Evolutionary conservation across 805 yeast genomes (phyloP), one percentile per base, ranked within the genome.

Genomic region (Tetrapisispora namnaoensis): DNA sequence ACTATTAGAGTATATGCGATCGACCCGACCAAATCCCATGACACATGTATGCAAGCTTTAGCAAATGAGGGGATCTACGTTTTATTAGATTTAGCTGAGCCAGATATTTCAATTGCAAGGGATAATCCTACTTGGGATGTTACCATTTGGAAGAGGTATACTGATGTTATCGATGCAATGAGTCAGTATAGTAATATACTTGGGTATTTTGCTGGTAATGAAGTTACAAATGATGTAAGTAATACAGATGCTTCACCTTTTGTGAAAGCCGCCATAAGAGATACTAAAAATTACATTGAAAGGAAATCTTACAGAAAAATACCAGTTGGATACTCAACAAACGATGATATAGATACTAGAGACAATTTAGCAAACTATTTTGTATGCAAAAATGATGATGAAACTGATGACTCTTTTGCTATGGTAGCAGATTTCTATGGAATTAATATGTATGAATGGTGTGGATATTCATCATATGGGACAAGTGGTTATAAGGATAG

Each of bases 161-260:
- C 84, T 44, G 69, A 75, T 27, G 96, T 91, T 35, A 80, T 93
- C 49, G 97, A 93, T 67, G 70, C 76, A 56, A 78, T 93, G 72
- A 78, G 80, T 51, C 73, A 77, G 58, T 91, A 90, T 70, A 69
- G 82, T 44, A 91, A 91, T 69, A 78, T 87, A 18, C 74, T 91
- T 54, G 99, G 98, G 2, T 90, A 87, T 76, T 90, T 91, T 69
- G 98, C 98, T 28, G 99, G 98, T 53, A 93, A 93, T 69, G 99
- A 91, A 75, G 98, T 93, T 47, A 80, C 91, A 51, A 91, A 90
- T 68, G 88, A 86, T 62, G 70, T 69, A 41, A 71, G 88, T 44
- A 90, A 87, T 68, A 86, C 97, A 14, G 83, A 80, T 57, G 86
- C 97, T 32, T 89, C 97, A 28, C 88, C 97, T 1, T 91, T 82